A percentile compares a stretch with the other conserved stretches of the same genome.
phyloP scores from a whole-genome alignment of 1,139 yeast genomes.

The Williopsis jadinii region DNA sequence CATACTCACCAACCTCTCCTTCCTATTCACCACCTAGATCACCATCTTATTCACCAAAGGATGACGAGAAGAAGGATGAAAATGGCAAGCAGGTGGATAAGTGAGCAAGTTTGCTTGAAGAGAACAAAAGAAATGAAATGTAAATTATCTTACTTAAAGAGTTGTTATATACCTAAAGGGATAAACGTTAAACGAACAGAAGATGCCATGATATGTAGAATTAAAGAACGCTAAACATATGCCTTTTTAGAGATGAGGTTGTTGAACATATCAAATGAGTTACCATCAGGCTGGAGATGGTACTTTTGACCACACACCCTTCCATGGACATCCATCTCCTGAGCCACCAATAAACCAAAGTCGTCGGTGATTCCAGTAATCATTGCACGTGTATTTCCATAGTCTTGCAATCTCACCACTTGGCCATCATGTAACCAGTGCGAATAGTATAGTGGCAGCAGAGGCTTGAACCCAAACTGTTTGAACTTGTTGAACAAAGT shows the following conservation, averaged over 20 bases:
- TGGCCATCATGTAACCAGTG: constrained; percentile 84
- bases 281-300: constrained; percentile 93
- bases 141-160: too few species aligned
- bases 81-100: not conserved
- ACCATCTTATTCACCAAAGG: constrained; percentile 60
- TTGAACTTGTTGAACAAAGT: constrained; percentile 52
- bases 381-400: constrained; percentile 48
- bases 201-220: too few species aligned
- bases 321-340: constrained; percentile 44
- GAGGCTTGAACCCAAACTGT: constrained; percentile 58
- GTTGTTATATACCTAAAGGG: too few species aligned
- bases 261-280: constrained; percentile 90
- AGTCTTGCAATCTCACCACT: constrained; percentile 41
- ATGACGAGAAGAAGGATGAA: constrained; percentile 10
- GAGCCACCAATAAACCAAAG: constrained; percentile 75
- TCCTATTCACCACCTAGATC: constrained; percentile 64
- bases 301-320: constrained; percentile 44
- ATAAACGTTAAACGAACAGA: too few species aligned
- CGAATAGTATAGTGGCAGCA: constrained; percentile 67
- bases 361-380: constrained; percentile 79
- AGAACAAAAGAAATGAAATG: too few species aligned
- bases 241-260: constrained; percentile 74
- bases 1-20: constrained; percentile 72
- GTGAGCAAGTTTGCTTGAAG: not conserved
- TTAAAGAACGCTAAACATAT: not conserved